Percentiles rank a stretch among this genome's conserved stretches.
Conservation (phyloP, 2,329 filamentous ascomycete species). For the Fusarium albidum region DNA sequence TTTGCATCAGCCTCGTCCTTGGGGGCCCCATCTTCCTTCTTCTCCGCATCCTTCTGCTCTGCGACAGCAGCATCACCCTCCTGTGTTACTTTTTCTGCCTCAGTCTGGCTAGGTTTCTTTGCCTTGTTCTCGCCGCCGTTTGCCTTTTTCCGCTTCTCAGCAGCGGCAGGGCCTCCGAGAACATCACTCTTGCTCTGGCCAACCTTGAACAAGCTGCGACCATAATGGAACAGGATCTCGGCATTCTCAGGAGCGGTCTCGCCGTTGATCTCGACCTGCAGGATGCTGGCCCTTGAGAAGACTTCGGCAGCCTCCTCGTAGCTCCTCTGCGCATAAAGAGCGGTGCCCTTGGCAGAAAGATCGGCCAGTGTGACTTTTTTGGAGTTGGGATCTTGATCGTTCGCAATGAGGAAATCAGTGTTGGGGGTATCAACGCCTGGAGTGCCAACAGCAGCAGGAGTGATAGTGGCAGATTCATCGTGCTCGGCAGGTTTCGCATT, state of each 20-base stretch:
- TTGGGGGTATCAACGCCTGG: conserved; percentile 31
- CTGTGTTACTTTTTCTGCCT: conserved; percentile 54
- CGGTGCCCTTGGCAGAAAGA: conserved; percentile 80
- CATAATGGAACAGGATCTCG: conserved; percentile 93
- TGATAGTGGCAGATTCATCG: conserved; percentile 30
- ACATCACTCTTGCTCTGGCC: conserved; percentile 96
- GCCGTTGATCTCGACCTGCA: conserved; percentile 91
- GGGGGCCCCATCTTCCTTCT: conserved; percentile 48
- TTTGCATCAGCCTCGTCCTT: conserved; percentile 54
- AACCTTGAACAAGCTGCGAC: conserved; percentile 91
- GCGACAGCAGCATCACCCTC: conserved; percentile 55
- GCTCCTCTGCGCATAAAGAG: conserved; percentile 89
- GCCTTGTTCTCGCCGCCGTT: conserved; percentile 44
- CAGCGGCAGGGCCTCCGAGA: conserved; percentile 79
- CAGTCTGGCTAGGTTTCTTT: conserved; percentile 51
- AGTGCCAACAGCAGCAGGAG: conserved; percentile 20
- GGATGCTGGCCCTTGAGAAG: conserved; percentile 86
- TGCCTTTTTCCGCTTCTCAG: conserved; percentile 56
- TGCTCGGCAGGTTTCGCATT: conserved; percentile 24
- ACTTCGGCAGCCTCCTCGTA: conserved; percentile 86
- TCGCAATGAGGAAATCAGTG: conserved; percentile 38
- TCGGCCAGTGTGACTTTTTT: conserved; percentile 75
- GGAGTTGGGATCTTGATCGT: conserved; percentile 57
- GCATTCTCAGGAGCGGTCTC: conserved; percentile 92
- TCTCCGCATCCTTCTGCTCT: conserved; percentile 53